Conservation (phyloP, 2,329 filamentous ascomycete genomes). For the Graphiopsis chlorocephala region DNA sequence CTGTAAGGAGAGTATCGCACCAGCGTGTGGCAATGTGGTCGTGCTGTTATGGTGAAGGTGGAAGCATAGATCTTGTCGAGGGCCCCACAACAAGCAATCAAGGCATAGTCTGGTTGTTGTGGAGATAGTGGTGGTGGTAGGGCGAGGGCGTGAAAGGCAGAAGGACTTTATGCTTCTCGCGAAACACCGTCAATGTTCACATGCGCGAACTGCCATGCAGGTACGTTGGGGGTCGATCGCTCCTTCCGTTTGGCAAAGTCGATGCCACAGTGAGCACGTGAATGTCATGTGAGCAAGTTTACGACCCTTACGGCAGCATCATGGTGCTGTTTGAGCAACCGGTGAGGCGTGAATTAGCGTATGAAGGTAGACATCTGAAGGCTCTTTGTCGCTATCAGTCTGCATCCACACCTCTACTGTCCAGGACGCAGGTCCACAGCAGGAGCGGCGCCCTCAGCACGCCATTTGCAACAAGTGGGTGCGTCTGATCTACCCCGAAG, state of each 20-base stretch:
- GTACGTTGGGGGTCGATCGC: background rate
- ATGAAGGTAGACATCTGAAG: background rate
- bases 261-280: background rate
- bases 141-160: background rate
- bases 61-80: background rate
- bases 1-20: background rate
- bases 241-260: background rate
- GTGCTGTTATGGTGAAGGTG: background rate
- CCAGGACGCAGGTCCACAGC: background rate
- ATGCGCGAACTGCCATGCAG: background rate
- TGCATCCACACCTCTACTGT: background rate
- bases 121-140: background rate
- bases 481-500: background rate
- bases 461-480: background rate
- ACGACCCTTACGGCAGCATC: background rate
- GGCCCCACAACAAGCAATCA: background rate
- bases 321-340: background rate
- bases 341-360: background rate
- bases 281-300: background rate
- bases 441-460: background rate
- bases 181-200: background rate
- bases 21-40: background rate
- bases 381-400: background rate
- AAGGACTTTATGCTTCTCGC: background rate
- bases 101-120: background rate